phyloP scores from a whole-genome alignment of 108 stramenopile species.

The Cyclotella baltica region DNA sequence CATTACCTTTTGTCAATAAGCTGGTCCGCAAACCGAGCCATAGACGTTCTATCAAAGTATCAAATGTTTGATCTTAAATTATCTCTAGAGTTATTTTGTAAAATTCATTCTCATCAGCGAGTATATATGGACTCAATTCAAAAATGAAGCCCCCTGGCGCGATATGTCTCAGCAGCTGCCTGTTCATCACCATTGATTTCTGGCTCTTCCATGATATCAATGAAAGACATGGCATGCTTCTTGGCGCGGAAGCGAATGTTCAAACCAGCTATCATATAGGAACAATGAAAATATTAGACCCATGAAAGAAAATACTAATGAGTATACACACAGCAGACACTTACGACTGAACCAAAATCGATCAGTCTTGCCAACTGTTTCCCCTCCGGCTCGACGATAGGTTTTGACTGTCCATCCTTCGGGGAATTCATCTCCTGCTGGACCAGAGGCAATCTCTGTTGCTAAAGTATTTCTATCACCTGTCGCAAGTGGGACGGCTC shows the following conservation, averaged over 20 bases:
- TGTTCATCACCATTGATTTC: slow-evolving; percentile 51
- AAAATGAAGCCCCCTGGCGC: slow-evolving; percentile 51
- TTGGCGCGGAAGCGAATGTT: slow-evolving; percentile 56
- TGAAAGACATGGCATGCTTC: slow-evolving; percentile 53
- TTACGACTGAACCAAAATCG: slow-evolving; percentile 54
- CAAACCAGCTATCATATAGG: slow-evolving; percentile 17
- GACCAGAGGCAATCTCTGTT: slow-evolving; percentile 50
- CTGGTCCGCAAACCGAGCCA: no score
- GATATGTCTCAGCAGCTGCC: slow-evolving; percentile 43
- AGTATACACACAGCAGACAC: neutral
- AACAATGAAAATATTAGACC: neutral
- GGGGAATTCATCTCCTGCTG: slow-evolving; percentile 50
- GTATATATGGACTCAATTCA: no score
- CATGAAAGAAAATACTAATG: neutral
- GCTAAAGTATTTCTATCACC: slow-evolving; percentile 53
- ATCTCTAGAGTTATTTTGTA: no score
- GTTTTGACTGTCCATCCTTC: slow-evolving; percentile 55
- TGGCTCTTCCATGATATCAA: slow-evolving; percentile 45
- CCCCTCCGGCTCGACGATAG: slow-evolving; percentile 53
- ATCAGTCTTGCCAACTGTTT: slow-evolving; percentile 58
- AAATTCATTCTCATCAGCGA: no score
- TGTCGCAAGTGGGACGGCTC: slow-evolving; percentile 31
- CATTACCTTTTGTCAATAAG: no score
- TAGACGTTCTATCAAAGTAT: no score
- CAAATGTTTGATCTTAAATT: no score